Evolutionary conservation across 176 grass and related monocot species (phyloP).

Genomic region (Aegilops sharonensis): DNA sequence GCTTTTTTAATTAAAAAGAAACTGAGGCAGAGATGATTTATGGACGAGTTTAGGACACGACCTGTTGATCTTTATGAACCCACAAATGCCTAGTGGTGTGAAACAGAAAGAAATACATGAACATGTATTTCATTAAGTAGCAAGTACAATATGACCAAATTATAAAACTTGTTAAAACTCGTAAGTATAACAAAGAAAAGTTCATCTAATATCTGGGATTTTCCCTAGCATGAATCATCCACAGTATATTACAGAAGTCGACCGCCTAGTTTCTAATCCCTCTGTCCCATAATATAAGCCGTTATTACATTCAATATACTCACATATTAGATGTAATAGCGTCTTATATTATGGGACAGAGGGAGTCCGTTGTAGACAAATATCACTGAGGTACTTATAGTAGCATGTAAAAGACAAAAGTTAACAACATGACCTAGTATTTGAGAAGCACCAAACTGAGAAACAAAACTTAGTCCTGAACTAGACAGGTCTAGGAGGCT

Average conservation of each 20-base stretch:
- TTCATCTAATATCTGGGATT: background rate
- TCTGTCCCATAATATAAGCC: too few relatives aligned
- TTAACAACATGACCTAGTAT: background rate
- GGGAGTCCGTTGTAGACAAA: background rate
- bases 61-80: background rate
- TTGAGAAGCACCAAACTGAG: constrained; percentile 8
- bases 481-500: background rate
- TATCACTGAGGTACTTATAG: background rate
- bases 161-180: background rate
- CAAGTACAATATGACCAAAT: background rate
- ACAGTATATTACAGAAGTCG: background rate
- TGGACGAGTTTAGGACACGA: background rate
- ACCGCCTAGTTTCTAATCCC: background rate
- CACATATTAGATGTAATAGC: too few relatives aligned
- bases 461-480: background rate
- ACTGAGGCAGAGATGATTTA: background rate
- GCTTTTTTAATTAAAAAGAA: background rate
- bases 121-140: background rate
- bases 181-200: background rate
- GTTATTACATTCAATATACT: too few relatives aligned
- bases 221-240: background rate
- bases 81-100: background rate
- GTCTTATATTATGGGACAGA: too few relatives aligned
- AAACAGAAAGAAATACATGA: background rate
- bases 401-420: background rate